Conservation (phyloP, 495 filamentous ascomycete species). For the Hamigera avellanea region DNA sequence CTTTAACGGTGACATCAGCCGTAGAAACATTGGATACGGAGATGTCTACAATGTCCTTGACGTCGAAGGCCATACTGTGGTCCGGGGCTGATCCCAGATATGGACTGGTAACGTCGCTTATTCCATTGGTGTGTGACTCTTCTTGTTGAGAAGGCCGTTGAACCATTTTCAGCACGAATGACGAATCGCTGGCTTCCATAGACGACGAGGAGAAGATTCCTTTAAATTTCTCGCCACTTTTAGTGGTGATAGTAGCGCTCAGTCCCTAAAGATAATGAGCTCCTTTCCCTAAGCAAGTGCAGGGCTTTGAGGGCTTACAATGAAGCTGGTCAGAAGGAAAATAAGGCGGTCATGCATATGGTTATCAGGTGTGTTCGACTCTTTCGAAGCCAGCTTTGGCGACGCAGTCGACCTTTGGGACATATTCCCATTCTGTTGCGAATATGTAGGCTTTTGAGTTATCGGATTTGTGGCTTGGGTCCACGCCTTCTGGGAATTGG, state of each 20-base stretch:
- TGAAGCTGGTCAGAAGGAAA: constrained; percentile 50
- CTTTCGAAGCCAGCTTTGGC: constrained; percentile 31
- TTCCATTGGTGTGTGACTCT: constrained; percentile 44
- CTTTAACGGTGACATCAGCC: constrained; percentile 38
- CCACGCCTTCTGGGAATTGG: constrained; percentile 51
- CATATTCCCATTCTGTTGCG: constrained; percentile 43
- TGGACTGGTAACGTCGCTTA: constrained; percentile 34
- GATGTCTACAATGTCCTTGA: constrained; percentile 63
- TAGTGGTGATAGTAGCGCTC: constrained; percentile 52
- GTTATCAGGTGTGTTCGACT: constrained; percentile 46
- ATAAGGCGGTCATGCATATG: constrained; percentile 55
- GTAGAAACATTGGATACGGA: constrained; percentile 44
- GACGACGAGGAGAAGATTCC: constrained; percentile 55
- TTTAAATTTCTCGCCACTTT: constrained; percentile 60
- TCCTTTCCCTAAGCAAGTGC: constrained; percentile 3
- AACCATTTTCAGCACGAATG: constrained; percentile 74
- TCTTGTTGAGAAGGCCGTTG: constrained; percentile 44
- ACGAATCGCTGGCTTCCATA: constrained; percentile 44
- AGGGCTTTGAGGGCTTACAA: constrained; percentile 36
- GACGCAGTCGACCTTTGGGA: constrained; percentile 29
- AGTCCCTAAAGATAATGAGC: constrained; percentile 45
- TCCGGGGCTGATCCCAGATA: constrained; percentile 52
- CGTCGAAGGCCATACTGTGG: constrained; percentile 66
- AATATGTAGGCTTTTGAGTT: constrained; percentile 43
- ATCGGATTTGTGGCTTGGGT: constrained; percentile 52